phyloP scores from a whole-genome alignment of 1,139 yeast genomes.

The Tardiomyces depauwii region DNA sequence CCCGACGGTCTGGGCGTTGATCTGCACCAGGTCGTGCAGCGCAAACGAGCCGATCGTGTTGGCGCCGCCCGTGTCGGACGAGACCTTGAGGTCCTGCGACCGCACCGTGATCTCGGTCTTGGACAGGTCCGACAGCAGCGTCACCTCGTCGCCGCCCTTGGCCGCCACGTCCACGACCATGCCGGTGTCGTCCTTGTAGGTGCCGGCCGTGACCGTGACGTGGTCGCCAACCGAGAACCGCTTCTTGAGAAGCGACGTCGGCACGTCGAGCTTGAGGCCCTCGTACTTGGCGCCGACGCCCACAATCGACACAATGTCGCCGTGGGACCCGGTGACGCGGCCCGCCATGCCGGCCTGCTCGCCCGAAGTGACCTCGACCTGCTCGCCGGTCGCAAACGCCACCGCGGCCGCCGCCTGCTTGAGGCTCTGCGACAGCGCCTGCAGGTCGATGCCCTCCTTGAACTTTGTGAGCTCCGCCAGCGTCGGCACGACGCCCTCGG shows the following conservation, averaged over 20 bases:
- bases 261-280: conserved; percentile 51
- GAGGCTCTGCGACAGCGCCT: conserved; percentile 74
- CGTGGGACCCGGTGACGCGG: conserved; percentile 56
- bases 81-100: conserved; percentile 63
- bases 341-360: conserved; percentile 91
- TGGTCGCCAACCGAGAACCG: conserved; percentile 89
- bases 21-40: conserved; percentile 79
- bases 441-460: conserved; percentile 75
- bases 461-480: conserved; percentile 83
- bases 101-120: conserved; percentile 83
- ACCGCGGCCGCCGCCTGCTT: conserved; percentile 48
- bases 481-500: conserved; percentile 77
- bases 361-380: conserved; percentile 84
- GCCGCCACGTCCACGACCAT: conserved; percentile 61
- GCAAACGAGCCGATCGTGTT: conserved; percentile 65
- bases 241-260: conserved; percentile 71
- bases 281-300: conserved; percentile 42
- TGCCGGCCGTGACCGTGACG: conserved; percentile 86
- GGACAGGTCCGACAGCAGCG: conserved; percentile 81
- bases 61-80: conserved; percentile 39
- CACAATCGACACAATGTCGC: conserved; percentile 50
- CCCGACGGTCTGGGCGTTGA: conserved; percentile 81
- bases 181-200: conserved; percentile 89
- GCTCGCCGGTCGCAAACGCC: conserved; percentile 86
- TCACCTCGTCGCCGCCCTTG: conserved; percentile 50